Percentiles rank a stretch among this genome's conserved stretches.
These are phyloP conservation scores for Rhizopus delemar DNA, from an alignment of 371 early-diverging fungal species.

Conservation along the genomic window DNA sequence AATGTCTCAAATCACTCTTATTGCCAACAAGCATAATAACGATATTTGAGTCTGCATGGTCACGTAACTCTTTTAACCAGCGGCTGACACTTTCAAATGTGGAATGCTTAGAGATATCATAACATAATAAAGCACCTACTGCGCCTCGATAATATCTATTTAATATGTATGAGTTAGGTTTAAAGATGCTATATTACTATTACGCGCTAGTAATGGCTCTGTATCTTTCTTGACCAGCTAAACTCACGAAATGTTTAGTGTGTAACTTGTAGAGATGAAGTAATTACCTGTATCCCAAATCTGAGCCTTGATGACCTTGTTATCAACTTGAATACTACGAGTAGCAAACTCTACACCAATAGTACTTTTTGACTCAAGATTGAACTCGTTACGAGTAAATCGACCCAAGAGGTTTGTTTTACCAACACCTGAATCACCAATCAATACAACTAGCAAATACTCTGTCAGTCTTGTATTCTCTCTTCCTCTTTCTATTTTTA, in stretches of 20 bases:
- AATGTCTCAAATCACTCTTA: conserved; percentile 94
- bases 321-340: conserved; percentile 94
- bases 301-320: conserved; percentile 98
- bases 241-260: neutral
- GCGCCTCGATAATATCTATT: conserved; percentile 98
- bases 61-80: conserved; percentile 97
- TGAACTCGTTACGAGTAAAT: conserved; percentile 98
- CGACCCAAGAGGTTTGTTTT: conserved; percentile 98
- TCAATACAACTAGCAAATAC: conserved; percentile 85
- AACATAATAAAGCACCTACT: conserved; percentile 98
- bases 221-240: conserved; percentile 91
- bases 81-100: conserved; percentile 94
- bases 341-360: conserved; percentile 99
- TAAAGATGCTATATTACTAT: neutral
- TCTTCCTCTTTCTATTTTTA: conserved; percentile 11
- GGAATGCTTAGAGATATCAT: conserved; percentile 96
- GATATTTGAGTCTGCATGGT: conserved; percentile 95
- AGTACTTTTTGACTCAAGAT: conserved; percentile 97
- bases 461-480: conserved; percentile 9
- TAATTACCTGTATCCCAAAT: conserved; percentile 92
- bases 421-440: conserved; percentile 99
- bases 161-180: neutral
- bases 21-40: conserved; percentile 98
- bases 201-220: conserved; percentile 89
- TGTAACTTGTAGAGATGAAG: neutral